Base-by-base conservation (phyloP, 805 yeast species). In the Saccharomyces eubayanus region DNA sequence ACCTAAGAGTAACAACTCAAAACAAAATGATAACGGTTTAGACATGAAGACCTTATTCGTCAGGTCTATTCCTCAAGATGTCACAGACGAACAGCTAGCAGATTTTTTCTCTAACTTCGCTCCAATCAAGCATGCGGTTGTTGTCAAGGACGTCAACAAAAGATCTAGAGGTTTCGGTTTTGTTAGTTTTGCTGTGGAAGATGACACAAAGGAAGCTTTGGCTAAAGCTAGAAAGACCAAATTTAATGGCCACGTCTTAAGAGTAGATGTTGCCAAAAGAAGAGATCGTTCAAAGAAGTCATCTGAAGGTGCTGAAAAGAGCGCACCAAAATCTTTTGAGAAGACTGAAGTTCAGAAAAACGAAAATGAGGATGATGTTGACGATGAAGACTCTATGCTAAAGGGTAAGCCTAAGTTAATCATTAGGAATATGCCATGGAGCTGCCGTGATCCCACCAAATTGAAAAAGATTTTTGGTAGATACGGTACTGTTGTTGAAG, bases 351-450 rank as follows among this genome's bases (percentile, higher is more conserved):
- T 43, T 28, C 49, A 28, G 21, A 48, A 52, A 9, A 51, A 49
- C 28, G 57, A 48, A 11, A 43, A 51, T 20, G 63, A 63, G 45
- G 65, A 55, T n/a, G 54, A 59, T 41, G 60, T 58, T 36, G 57
- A 57, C 31, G 73, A 73, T 49, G 76, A 74, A 21, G 77, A 79
- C n/a, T 88, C 84, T 20, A 51, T 60, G 29, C 51, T 67, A 60
- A 86, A 85, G 65, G 84, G 96, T 69, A 81, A 85, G 60, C 91
- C 98, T 2, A 82, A 96, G 61, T 74, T 94, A 55, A 90, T 94
- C 60, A 77, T 94, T 41, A 80, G 99, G 66, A 94, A 94, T 68
- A 79, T 94, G 70, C 99, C 99, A 11, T 94, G 99, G 99, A 85
- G 96, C 14, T 84, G 94, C 48, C 82, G 92, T 66, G 83, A 85